Percentiles rank a stretch among this genome's conserved stretches.
These are phyloP conservation scores for Talaromyces nanjingensis DNA, from an alignment of 495 filamentous ascomycete species.

Conservation along the genomic window DNA sequence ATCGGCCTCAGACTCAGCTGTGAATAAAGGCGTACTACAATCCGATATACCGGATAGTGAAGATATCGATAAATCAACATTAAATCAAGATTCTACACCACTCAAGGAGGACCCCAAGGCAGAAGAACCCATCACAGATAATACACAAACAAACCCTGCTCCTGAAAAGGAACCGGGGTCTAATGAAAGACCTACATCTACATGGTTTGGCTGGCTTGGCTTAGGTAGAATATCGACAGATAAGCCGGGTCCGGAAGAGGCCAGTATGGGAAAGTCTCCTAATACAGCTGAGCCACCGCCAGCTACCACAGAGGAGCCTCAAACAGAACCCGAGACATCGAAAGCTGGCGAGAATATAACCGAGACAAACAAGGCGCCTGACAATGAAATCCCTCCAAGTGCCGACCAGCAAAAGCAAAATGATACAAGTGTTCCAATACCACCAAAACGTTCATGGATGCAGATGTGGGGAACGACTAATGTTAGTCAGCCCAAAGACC, in stretches of 20 bases:
- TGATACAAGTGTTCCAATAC: conserved; percentile 5
- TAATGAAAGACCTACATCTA: neutral
- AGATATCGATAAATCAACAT: neutral
- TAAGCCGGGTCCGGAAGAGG: neutral
- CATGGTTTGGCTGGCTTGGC: conserved; percentile 9
- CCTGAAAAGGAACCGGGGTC: neutral
- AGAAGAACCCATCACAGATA: neutral
- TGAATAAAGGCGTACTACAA: neutral
- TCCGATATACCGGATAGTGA: neutral
- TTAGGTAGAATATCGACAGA: neutral
- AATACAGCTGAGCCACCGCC: neutral
- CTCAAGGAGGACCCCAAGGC: neutral
- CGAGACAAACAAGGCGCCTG: conserved; percentile 13
- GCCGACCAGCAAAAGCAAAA: conserved; percentile 11
- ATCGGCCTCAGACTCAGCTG: conserved; percentile 12
- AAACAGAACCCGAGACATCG: neutral
- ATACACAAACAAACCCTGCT: neutral
- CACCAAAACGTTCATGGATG: conserved; percentile 38
- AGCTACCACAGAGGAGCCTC: neutral
- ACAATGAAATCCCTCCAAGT: conserved; percentile 12
- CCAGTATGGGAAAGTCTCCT: neutral
- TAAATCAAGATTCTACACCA: too few relatives aligned
- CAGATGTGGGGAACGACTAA: conserved; percentile 40
- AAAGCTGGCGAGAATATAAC: neutral
- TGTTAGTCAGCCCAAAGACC: conserved; percentile 20